Conservation (phyloP, 108 stramenopile genomes). For the Stephanodiscus minutulus region DNA sequence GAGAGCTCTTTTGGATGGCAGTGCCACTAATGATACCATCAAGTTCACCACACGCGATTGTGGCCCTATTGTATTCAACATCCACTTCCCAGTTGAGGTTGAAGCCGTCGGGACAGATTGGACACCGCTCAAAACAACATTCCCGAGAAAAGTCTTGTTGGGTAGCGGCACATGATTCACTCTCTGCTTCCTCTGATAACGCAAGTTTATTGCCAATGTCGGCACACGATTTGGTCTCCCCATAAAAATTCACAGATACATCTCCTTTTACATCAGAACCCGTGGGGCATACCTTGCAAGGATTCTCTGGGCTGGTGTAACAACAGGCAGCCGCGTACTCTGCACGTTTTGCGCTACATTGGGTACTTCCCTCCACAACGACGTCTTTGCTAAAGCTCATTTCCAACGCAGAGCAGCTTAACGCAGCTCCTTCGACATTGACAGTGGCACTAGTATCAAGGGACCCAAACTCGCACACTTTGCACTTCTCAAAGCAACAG, state of each 20-base stretch:
- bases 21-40: conserved; percentile 36
- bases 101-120: conserved; percentile 45
- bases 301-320: conserved; percentile 43
- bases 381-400: conserved; percentile 34
- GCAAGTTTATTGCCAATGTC: conserved; percentile 45
- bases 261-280: conserved; percentile 29
- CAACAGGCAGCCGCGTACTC: conserved; percentile 38
- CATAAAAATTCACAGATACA: conserved; percentile 36
- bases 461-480: conserved; percentile 39
- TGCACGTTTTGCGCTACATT: conserved; percentile 23
- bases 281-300: conserved; percentile 39
- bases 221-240: conserved; percentile 31
- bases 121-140: conserved; percentile 42
- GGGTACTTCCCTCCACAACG: conserved; percentile 32
- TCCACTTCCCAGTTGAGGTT: conserved; percentile 49
- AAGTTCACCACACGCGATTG: conserved; percentile 46
- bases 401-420: conserved; percentile 39
- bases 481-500: conserved; percentile 50
- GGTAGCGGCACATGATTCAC: conserved; percentile 29
- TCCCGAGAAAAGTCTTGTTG: conserved; percentile 24
- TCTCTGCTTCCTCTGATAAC: conserved; percentile 40
- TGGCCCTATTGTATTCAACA: conserved; percentile 45
- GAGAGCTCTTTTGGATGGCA: conserved; percentile 26
- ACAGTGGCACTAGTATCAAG: conserved; percentile 41
- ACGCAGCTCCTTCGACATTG: conserved; percentile 24